These are phyloP conservation scores for Epichloe bromicola DNA, from an alignment of 2,329 filamentous ascomycete genomes.

Conservation along the genomic window DNA sequence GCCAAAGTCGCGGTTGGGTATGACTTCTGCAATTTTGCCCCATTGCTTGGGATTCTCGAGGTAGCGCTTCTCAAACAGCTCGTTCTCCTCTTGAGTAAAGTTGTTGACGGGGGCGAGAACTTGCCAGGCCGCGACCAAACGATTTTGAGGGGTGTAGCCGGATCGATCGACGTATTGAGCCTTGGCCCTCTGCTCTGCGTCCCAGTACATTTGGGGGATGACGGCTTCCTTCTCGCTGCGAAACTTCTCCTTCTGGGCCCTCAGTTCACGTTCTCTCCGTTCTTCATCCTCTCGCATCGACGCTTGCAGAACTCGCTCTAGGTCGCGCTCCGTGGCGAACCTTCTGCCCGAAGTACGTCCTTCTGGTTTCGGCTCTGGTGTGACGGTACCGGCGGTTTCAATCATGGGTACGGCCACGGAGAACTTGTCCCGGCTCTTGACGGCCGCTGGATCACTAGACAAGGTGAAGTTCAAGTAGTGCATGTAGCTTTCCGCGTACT, in stretches of 20 bases:
- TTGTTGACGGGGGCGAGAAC: slow-evolving; percentile 62
- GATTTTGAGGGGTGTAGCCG: slow-evolving; percentile 49
- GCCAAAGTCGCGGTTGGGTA: slow-evolving; percentile 58
- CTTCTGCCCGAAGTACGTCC: slow-evolving; percentile 39
- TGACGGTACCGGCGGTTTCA: slow-evolving; percentile 22
- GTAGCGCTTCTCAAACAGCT: slow-evolving; percentile 61
- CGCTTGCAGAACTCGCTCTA: slow-evolving; percentile 59
- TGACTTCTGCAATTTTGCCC: slow-evolving; percentile 58
- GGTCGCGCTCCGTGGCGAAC: slow-evolving; percentile 59
- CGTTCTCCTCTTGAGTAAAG: slow-evolving; percentile 58
- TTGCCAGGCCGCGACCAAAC: slow-evolving; percentile 57
- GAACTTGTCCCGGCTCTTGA: slow-evolving; percentile 43
- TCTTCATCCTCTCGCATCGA: slow-evolving; percentile 61
- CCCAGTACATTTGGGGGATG: slow-evolving; percentile 58
- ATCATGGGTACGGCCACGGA: slow-evolving; percentile 24
- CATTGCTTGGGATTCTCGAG: slow-evolving; percentile 70
- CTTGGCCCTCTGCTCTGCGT: slow-evolving; percentile 43
- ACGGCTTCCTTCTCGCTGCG: slow-evolving; percentile 66
- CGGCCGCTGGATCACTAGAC: slow-evolving; percentile 40
- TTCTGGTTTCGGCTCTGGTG: slow-evolving; percentile 45
- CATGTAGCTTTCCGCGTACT: slow-evolving; percentile 36
- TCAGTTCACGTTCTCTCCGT: slow-evolving; percentile 50
- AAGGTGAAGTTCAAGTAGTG: slow-evolving; percentile 42
- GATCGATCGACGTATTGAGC: slow-evolving; percentile 52
- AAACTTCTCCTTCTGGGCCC: slow-evolving; percentile 53